These are phyloP conservation scores for Plectosphaerella cucumerina DNA, from an alignment of 2,329 filamentous ascomycete genomes.

Conservation along the genomic window DNA sequence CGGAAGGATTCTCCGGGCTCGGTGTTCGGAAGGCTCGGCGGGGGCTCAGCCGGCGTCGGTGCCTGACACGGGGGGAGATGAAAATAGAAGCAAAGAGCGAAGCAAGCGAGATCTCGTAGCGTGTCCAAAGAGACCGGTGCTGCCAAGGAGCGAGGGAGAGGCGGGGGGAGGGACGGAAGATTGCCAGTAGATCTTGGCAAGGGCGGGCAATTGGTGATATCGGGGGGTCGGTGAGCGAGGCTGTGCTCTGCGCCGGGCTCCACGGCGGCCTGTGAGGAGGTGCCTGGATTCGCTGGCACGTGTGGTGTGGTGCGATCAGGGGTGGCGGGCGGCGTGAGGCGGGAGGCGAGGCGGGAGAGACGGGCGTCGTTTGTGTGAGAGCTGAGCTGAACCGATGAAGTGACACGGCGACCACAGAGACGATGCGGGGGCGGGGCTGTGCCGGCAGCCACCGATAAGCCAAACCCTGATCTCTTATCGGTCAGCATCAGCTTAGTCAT, in stretches of 20 bases:
- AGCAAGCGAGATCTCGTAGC: background rate
- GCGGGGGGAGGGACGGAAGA: background rate
- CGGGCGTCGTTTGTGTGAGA: background rate
- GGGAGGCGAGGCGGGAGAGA: background rate
- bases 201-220: background rate
- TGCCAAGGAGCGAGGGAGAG: background rate
- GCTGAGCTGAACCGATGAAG: no score
- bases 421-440: conserved; percentile 4
- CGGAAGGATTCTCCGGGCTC: background rate
- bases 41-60: no score
- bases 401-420: background rate
- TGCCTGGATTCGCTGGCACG: background rate
- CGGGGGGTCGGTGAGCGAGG: background rate
- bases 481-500: background rate
- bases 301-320: background rate
- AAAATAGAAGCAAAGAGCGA: background rate
- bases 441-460: background rate
- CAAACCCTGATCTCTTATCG: background rate
- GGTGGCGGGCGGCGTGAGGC: background rate
- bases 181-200: background rate
- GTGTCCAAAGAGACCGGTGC: background rate
- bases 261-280: background rate
- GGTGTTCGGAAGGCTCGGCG: background rate
- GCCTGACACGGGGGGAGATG: background rate
- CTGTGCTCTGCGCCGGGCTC: background rate